These are phyloP conservation scores for Aspergillus panamensis DNA, from an alignment of 495 filamentous ascomycete genomes.

Conservation along the genomic window DNA sequence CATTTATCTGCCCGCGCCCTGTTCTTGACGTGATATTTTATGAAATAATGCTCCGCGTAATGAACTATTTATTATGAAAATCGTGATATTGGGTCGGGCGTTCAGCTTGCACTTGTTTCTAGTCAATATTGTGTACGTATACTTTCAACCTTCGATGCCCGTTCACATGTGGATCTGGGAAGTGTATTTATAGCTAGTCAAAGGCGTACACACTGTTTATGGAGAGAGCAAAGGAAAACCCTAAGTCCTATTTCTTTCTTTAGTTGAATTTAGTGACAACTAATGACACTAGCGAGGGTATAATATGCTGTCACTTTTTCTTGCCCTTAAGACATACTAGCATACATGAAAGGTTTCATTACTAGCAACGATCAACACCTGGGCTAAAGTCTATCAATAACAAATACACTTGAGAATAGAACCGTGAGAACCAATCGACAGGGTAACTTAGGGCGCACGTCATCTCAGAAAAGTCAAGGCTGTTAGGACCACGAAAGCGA, in stretches of 20 bases:
- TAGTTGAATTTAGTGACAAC: background rate
- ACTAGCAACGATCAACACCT: background rate
- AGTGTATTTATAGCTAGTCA: too few species aligned
- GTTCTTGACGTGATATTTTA: background rate
- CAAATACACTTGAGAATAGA: background rate
- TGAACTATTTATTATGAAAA: background rate
- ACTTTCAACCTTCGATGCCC: background rate
- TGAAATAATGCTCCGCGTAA: conserved; percentile 7
- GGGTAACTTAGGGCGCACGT: background rate
- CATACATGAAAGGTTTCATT: background rate
- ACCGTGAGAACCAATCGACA: background rate
- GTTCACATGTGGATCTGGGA: too few species aligned
- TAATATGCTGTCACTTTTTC: background rate
- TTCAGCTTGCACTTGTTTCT: too few species aligned
- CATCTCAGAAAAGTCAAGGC: conserved; percentile 9
- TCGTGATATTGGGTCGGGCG: background rate
- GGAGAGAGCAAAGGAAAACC: too few species aligned
- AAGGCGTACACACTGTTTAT: too few species aligned
- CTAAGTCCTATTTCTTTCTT: background rate
- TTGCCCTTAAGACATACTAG: background rate
- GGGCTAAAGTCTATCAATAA: background rate
- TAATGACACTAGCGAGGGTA: background rate
- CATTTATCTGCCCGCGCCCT: background rate
- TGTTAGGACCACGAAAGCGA: conserved; percentile 11
- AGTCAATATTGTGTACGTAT: background rate